Evolutionary conservation across 129 eudicot genomes (phyloP).

Genomic region (Flaveria trinervia): DNA sequence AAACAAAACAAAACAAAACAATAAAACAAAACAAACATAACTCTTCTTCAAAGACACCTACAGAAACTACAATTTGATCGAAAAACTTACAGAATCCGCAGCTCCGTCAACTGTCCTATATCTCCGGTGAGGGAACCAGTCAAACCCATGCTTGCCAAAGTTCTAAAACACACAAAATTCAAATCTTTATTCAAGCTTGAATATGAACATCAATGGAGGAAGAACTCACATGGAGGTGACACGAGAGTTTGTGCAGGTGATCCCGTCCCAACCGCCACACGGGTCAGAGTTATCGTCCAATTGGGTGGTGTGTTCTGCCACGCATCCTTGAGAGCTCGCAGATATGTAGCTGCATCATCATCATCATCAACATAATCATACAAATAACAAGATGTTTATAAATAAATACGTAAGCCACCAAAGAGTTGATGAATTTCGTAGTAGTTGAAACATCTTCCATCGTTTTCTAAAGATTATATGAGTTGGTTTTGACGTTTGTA

Average conservation of each 20-base stretch:
- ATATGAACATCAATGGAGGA: not conserved
- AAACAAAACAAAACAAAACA: constrained; percentile 7
- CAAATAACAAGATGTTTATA: not conserved
- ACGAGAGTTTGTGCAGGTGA: constrained; percentile 43
- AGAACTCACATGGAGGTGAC: constrained; percentile 51
- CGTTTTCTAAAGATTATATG: too few relatives aligned
- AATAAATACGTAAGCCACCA: too few relatives aligned
- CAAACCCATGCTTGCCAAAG: constrained; percentile 61
- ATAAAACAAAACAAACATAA: not conserved
- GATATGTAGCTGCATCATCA: constrained; percentile 38
- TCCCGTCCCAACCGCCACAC: constrained; percentile 61
- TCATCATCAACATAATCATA: not conserved
- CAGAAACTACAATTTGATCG: not conserved
- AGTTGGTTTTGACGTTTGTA: not conserved
- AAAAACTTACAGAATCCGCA: constrained; percentile 64
- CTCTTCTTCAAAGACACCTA: not conserved
- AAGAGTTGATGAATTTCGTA: too few relatives aligned
- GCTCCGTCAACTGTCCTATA: constrained; percentile 49
- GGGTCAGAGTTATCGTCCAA: constrained; percentile 54
- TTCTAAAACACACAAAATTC: constrained; percentile 32
- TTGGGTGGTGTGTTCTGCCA: constrained; percentile 60
- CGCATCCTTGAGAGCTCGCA: constrained; percentile 38
- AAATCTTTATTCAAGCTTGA: not conserved
- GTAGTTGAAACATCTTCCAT: too few relatives aligned
- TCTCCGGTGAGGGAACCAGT: constrained; percentile 60